Evolutionary conservation across 2,329 filamentous ascomycete genomes (phyloP), one percentile per base, ranked within the genome.

Genomic region (Tolypocladium endophyticum): DNA sequence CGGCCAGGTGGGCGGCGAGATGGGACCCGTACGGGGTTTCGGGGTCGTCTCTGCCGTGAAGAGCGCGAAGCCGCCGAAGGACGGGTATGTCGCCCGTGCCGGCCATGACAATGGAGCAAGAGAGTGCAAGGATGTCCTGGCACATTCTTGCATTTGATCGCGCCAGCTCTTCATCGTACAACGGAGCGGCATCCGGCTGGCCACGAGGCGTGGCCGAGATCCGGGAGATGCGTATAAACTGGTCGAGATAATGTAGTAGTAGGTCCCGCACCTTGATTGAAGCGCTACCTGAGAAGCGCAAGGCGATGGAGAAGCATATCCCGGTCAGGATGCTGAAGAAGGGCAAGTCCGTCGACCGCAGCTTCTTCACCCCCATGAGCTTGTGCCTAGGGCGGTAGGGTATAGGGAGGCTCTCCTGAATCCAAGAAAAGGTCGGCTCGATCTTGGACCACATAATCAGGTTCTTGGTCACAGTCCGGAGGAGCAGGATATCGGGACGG

Each of bases 11-110:
- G 9, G 90, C 86, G 7, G 94, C 94, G 66, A 99, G 83, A 70
- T 99, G 93, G 59, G 91, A 96, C 54, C 94, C 94, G 69, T 97
- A 99, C 0, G 92, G 88, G 0, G 88, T 93, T 43, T 94, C 90
- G 1, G 83, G 77, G 60, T 96, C 89, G 58, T 92, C 86, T 20
- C 92, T 87, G 28, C 92, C 93, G 71, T 99, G 95, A 45, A 99
- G 82, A 20, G 89, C 86, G 20, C 94, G 88, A 38, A 99, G 80
- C 18, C 93, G 87, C 28, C 94, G 87, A 67, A 97, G 88, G 1
- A 96, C 87, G 2, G 84, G 76, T 25, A 99, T 77, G 69, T 99
- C 95, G 45, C 95, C 94, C 0, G 92, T 96, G 35, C 94, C 94
- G 7, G 95, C 92, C 93, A 97, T 97, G 57, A 97, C 90, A 2